Base-by-base conservation (phyloP, 305 asterid species). In the Ilex paraguariensis region DNA sequence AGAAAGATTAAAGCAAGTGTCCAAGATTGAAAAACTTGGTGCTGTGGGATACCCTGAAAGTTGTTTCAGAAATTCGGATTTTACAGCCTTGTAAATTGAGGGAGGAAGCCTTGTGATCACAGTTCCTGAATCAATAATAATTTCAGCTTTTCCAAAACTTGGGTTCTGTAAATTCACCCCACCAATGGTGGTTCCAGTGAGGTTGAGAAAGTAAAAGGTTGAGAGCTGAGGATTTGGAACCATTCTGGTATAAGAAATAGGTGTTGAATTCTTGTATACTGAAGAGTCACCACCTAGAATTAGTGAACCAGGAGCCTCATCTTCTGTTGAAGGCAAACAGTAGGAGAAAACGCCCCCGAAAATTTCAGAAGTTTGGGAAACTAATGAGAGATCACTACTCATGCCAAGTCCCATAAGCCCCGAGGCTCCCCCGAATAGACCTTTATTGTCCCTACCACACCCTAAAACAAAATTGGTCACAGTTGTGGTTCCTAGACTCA, bases 391-490 rank as follows among this genome's bases (percentile, higher is more conserved):
- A 53, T 84, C 84, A 62, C 91, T 86, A 62, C 91, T 86, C 74
- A 90, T 84, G 51, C 98, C 95, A 3, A 91, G 60, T 55, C 98
- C 96, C 84, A 91, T 84, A 10, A 91, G 69, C n/a, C 97, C 97
- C 2, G 96, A 81, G 31, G 96, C 93, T 31, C 78, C 71, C 3
- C 96, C 97, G 65, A 91, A 91, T 16, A 91, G 65, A 10, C 97
- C 97, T 69, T 64, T 82, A 65, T 91, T 91, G 66, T 86, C 74
- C 51, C 77, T 54, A 0, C 96, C 96, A 62, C 97, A 91, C 0
- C 97, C 96, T 0, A 91, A 87, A 16, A 82, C 82, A 50, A 87
- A 87, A 17, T 68, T 48, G 11, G 77, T 79, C 31, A 91, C 70
- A 1, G 50, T 39, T 5, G 65, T 64, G 10, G 60, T 62, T 53